Evolutionary conservation across 257 asterid genomes (phyloP).

Genomic region (Ilex asprella): DNA sequence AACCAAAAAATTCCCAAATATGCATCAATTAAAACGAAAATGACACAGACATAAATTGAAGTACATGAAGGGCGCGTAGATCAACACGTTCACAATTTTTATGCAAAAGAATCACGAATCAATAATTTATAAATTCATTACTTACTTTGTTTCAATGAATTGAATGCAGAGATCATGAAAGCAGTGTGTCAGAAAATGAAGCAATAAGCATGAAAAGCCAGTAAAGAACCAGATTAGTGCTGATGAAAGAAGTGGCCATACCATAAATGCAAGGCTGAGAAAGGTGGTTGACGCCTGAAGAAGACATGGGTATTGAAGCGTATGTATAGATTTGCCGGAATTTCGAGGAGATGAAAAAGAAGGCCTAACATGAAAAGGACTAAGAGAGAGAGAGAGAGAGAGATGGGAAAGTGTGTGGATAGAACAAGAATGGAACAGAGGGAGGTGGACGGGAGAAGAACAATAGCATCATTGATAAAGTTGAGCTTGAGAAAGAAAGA

Average conservation of each 20-base stretch:
- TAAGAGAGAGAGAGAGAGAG: conserved; percentile 27
- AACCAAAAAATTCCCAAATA: conserved; percentile 6
- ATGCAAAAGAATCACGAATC: conserved; percentile 1
- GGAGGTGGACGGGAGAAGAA: not conserved
- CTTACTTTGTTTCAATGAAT: not conserved
- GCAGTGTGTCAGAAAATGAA: no score
- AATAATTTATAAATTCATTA: not conserved
- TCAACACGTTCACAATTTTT: no score
- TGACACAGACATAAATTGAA: conserved; percentile 13
- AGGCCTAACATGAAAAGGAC: conserved; percentile 17
- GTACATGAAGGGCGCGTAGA: no score
- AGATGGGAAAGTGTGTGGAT: not conserved
- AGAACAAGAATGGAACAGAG: not conserved
- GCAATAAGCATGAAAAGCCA: no score
- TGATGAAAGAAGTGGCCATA: conserved; percentile 9
- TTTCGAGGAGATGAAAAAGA: conserved; percentile 11
- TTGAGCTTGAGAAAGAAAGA: not conserved
- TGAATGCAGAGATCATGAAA: no score
- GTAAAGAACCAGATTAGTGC: no score
- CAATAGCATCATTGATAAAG: not conserved
- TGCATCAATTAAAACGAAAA: conserved; percentile 8
- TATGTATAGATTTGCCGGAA: conserved; percentile 28
- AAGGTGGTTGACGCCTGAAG: conserved; percentile 65
- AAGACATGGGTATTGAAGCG: conserved; percentile 43
- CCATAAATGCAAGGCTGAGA: conserved; percentile 89